A percentile compares a stretch with the other conserved stretches of the same genome.
Evolutionary conservation across 2,329 filamentous ascomycete species (phyloP).

Genomic region (Drechslera avenae): DNA sequence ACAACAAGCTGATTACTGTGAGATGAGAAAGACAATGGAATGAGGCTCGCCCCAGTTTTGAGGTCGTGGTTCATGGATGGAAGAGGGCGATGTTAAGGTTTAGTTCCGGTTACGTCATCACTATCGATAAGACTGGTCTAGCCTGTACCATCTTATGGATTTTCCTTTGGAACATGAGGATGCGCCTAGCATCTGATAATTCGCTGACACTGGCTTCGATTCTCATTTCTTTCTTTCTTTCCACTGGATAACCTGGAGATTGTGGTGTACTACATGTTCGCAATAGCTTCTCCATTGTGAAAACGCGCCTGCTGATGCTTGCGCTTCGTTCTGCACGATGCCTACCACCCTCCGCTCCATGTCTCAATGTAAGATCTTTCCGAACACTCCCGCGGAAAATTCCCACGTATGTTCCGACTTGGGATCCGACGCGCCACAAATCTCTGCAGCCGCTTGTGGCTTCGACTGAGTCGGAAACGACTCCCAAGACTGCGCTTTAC

Average conservation of each 20-base stretch:
- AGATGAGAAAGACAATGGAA: no score
- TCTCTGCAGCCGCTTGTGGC: background rate
- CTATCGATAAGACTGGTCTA: background rate
- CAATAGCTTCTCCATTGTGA: background rate
- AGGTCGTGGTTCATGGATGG: no score
- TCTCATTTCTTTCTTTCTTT: background rate
- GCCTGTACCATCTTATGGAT: background rate
- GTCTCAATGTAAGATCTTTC: constrained; percentile 26
- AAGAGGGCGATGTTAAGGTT: background rate
- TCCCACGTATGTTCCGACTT: constrained; percentile 29
- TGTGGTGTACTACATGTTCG: background rate
- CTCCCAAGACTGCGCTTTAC: background rate
- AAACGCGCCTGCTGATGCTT: constrained; percentile 30
- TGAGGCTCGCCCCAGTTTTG: no score
- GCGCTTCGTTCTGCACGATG: constrained; percentile 28
- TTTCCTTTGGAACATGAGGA: background rate
- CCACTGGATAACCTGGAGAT: background rate
- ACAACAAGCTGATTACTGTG: no score
- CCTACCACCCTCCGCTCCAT: constrained; percentile 23
- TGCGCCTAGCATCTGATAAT: background rate
- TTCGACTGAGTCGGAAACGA: background rate
- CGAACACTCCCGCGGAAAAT: constrained; percentile 32
- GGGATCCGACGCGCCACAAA: constrained; percentile 35
- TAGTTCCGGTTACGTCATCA: background rate
- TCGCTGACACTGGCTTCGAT: no score